Conservation (phyloP, 2,329 filamentous ascomycete species). For the Davidsoniella virescens region DNA sequence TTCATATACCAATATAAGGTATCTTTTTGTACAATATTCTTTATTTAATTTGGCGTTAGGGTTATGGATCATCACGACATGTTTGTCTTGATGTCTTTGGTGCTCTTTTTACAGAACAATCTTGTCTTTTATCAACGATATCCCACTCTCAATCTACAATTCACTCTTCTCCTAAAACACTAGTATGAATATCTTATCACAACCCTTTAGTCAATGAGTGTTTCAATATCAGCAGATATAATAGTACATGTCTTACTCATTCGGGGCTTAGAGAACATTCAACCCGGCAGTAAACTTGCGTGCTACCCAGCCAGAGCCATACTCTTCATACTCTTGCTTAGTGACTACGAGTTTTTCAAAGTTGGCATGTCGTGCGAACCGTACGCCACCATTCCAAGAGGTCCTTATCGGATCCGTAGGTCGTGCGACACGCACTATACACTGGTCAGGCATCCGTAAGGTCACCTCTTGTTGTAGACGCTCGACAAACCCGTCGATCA, state of each 20-base stretch:
- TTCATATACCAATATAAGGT: too few relatives aligned
- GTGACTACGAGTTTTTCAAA: slow-evolving; percentile 60
- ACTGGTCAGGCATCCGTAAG: slow-evolving; percentile 56
- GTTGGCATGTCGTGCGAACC: slow-evolving; percentile 53
- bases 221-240: too few relatives aligned
- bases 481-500: slow-evolving; percentile 66
- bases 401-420: slow-evolving; percentile 59
- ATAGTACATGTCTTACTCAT: too few relatives aligned
- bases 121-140: neutral
- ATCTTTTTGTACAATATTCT: neutral
- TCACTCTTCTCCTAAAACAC: neutral
- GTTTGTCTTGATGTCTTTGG: neutral
- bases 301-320: slow-evolving; percentile 59
- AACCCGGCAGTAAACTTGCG: slow-evolving; percentile 42
- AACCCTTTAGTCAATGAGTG: too few relatives aligned
- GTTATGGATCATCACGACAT: too few relatives aligned
- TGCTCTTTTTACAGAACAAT: neutral
- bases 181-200: too few relatives aligned
- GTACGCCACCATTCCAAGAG: slow-evolving; percentile 74
- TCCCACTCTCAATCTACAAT: neutral
- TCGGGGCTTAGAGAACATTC: slow-evolving; percentile 3
- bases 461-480: slow-evolving; percentile 62
- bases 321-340: slow-evolving; percentile 77
- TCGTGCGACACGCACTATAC: slow-evolving; percentile 55
- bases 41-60: neutral